phyloP scores from a whole-genome alignment of 768 basidiomycete genomes.

The Pisolithus marmoratus region DNA sequence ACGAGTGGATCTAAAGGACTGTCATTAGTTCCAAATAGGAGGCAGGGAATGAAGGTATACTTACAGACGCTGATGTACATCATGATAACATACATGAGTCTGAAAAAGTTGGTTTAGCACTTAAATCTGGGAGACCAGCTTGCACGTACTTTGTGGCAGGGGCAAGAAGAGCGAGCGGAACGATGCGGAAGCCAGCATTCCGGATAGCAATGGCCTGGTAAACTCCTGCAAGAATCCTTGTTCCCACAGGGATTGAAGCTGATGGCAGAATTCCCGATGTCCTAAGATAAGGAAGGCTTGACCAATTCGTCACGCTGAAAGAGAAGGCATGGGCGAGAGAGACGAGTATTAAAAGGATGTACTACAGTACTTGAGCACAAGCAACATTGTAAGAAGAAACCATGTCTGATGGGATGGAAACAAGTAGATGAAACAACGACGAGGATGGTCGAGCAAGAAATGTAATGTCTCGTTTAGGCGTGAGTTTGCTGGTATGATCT shows the following conservation, averaged over 20 bases:
- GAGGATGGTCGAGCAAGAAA: slow-evolving; percentile 92
- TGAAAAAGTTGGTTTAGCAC: slow-evolving; percentile 21
- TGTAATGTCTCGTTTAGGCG: slow-evolving; percentile 72
- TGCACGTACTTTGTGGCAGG: slow-evolving; percentile 79
- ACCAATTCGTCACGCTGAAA: slow-evolving; percentile 73
- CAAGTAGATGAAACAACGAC: slow-evolving; percentile 85
- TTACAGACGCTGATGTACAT: slow-evolving; percentile 86
- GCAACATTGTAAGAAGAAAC: slow-evolving; percentile 71
- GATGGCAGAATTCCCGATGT: slow-evolving; percentile 73
- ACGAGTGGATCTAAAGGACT: slow-evolving; percentile 60
- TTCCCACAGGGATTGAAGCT: slow-evolving; percentile 62
- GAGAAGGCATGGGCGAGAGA: background rate
- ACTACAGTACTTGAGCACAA: slow-evolving; percentile 62
- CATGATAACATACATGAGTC: slow-evolving; percentile 86
- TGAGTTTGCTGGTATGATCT: slow-evolving; percentile 53
- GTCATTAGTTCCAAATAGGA: slow-evolving; percentile 2
- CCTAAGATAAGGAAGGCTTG: slow-evolving; percentile 84
- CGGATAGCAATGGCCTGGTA: slow-evolving; percentile 80
- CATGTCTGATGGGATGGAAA: slow-evolving; percentile 94
- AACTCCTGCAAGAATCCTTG: slow-evolving; percentile 66
- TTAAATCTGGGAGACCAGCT: background rate
- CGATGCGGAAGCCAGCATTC: slow-evolving; percentile 81
- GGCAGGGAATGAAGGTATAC: slow-evolving; percentile 22
- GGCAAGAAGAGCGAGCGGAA: slow-evolving; percentile 66
- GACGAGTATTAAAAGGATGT: background rate